Conservation (phyloP, 306 rosid genomes). For the Cucurbita maxima region DNA sequence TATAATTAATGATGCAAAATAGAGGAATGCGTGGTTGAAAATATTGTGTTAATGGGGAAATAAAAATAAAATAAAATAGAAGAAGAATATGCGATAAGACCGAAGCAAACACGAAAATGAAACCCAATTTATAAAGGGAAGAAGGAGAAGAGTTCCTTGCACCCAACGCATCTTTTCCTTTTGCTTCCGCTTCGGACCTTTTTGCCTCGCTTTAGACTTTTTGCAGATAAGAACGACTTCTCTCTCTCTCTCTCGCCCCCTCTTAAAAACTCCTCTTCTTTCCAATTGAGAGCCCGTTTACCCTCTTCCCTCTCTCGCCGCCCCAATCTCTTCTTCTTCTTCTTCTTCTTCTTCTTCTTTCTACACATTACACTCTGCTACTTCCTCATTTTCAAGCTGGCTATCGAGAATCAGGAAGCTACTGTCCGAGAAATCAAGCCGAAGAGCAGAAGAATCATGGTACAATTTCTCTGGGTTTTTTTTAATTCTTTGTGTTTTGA, state of each 20-base stretch:
- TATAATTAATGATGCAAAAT: background rate
- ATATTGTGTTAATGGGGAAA: background rate
- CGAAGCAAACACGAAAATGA: constrained; percentile 48
- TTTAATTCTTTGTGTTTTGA: background rate
- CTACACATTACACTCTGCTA: background rate
- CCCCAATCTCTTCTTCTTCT: background rate
- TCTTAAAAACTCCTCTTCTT: constrained; percentile 30
- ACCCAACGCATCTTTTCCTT: constrained; percentile 37
- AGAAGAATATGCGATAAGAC: constrained; percentile 35
- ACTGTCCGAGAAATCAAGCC: constrained; percentile 82
- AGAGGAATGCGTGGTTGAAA: background rate
- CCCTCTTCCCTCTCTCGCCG: constrained; percentile 20
- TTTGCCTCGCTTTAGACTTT: constrained; percentile 40
- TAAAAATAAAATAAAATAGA: constrained; percentile 2
- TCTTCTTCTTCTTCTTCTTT: background rate
- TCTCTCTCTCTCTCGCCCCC: background rate
- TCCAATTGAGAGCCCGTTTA: constrained; percentile 47
- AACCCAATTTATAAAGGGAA: constrained; percentile 44
- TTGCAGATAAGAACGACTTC: constrained; percentile 74
- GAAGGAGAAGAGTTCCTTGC: constrained; percentile 80
- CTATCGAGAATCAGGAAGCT: constrained; percentile 70
- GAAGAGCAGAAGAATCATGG: constrained; percentile 90
- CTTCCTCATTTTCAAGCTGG: constrained; percentile 36
- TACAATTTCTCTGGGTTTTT: background rate
- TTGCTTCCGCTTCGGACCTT: constrained; percentile 17